Base-by-base conservation (phyloP, 768 basidiomycete species). In the Boletellus sp. region DNA sequence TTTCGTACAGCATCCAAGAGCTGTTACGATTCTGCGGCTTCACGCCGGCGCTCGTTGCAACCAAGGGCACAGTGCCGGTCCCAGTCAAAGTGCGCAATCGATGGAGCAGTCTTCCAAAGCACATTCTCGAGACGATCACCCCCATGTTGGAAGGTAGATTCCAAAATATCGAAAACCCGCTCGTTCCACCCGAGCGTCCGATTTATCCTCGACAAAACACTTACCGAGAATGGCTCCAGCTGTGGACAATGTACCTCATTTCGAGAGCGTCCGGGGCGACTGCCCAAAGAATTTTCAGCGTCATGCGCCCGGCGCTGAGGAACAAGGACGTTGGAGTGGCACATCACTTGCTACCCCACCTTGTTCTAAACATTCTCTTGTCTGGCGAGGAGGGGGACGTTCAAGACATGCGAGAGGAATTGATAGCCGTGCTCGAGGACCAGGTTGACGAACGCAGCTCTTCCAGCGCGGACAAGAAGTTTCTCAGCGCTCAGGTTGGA, bases 321-420 rank as follows among this genome's bases (percentile, higher is more conserved):
- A 87, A 85, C 61, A 90, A 90, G 56, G 96, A 99, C 66, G 94
- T 94, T 11, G 83, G 84, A n/a, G 87, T 98, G n/a, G 91, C 94
- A 1, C 89, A 85, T 59, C 83, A 90, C 61, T 71, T 99, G 24
- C 78, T 99, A 17, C 95, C 96, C 7, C 94, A 98, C 63, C 77
- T 99, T 16, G 85, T 96, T 4, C 71, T 98, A 40, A 88, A 92
- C 56, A 78, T 92, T 12, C 74, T 98, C 15, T 76, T 93, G 47
- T 86, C 87, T 8, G 92, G 89, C 0, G 67, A 77, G 22, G 81
- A 84, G 1, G 71, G 73, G 12, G 83, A 87, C 46, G 74, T 79
- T 1, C 67, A 78, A 23, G 74, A 78, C 19, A 90, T 98, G 57
- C 80, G 83, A 2, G 61, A 65, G 3, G 96, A 99, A 64, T 77